phyloP scores from a whole-genome alignment of 2,329 filamentous ascomycete genomes.

The Hyphodiscus sp. region DNA sequence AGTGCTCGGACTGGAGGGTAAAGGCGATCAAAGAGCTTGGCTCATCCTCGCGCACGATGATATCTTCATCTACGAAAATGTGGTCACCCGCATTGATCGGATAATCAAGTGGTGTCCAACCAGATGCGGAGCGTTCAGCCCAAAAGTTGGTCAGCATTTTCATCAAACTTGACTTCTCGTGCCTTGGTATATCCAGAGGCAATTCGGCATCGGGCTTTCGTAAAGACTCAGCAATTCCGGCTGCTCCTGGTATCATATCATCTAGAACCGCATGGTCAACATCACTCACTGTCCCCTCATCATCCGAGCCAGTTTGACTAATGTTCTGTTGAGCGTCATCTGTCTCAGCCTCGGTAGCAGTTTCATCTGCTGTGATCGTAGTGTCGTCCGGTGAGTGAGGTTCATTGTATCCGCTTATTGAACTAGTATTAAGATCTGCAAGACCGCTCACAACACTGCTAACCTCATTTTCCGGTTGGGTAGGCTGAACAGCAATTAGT shows the following conservation, averaged over 20 bases:
- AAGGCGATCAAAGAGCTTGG: slow-evolving; percentile 94
- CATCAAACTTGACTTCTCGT: slow-evolving; percentile 89
- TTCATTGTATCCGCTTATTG: slow-evolving; percentile 9
- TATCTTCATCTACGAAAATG: slow-evolving; percentile 93
- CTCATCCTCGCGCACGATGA: slow-evolving; percentile 95
- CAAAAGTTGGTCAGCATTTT: slow-evolving; percentile 97
- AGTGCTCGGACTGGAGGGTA: slow-evolving; percentile 81
- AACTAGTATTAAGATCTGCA: slow-evolving; percentile 21
- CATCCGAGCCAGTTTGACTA: slow-evolving; percentile 59
- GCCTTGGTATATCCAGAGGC: slow-evolving; percentile 73
- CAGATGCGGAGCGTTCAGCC: slow-evolving; percentile 94
- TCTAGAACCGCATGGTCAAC: slow-evolving; percentile 63
- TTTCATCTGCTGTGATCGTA: slow-evolving; percentile 24
- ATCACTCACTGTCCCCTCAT: slow-evolving; percentile 64
- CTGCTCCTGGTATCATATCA: slow-evolving; percentile 58
- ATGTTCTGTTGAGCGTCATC: slow-evolving; percentile 40
- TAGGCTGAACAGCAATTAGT: slow-evolving; percentile 31
- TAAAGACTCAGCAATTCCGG: slow-evolving; percentile 55
- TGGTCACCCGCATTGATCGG: slow-evolving; percentile 84
- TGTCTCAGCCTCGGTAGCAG: slow-evolving; percentile 33
- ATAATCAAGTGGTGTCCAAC: slow-evolving; percentile 89
- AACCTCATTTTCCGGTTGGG: slow-evolving; percentile 28
- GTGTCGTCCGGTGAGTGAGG: slow-evolving; percentile 27
- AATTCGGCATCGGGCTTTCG: slow-evolving; percentile 53
- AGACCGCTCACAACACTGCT: slow-evolving; percentile 28